Base-by-base conservation (phyloP, 306 rosid genomes). In the Argentina anserina region DNA sequence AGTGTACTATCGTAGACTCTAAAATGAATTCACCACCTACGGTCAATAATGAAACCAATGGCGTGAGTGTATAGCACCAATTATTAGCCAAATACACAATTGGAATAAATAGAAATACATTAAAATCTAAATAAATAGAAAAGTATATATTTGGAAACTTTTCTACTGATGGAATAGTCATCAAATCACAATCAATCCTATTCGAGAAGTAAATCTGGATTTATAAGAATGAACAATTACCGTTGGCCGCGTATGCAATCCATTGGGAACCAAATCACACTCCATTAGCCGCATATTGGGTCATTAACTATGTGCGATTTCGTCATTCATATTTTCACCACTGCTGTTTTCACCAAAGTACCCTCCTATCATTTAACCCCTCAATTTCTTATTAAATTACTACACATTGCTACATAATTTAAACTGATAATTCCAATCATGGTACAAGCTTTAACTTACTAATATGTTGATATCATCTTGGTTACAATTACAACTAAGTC, bases 231-330 rank as follows among this genome's bases (percentile, higher is more conserved):
- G 25, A 50, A 56, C 75, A 39, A 3, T 80, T 62, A 81, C 81
- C 70, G 68, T 76, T 84, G 80, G 81, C 88, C 83, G 79, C 79
- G 26, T 75, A 76, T n/a, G 21, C 61, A 41, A 64, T 72, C 70
- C 40, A 1, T 20, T 5, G 80, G 80, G 71, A 64, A 5, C 15
- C 18, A 7, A 33, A 18, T 78, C 11, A 10, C 21, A 4, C 41
- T 3, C 45, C 76, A 31, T 29, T 62, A 15, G 71, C 71, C 75
- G 79, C 81, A 47, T 81, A 65, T 68, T 7, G 25, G 55, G 23
- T 55, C 34, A 25, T n/a, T 26, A 1, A n/a, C 0, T 1, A 34
- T 6, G 3, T 3, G 21, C 11, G 34, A 42, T 43, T 49, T 73
- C 77, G 68, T 78, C 75, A 67, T 12, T 28, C 28, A 9, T 3